Base-by-base conservation (phyloP, 768 basidiomycete species). In the Favolaschia claudopus region DNA sequence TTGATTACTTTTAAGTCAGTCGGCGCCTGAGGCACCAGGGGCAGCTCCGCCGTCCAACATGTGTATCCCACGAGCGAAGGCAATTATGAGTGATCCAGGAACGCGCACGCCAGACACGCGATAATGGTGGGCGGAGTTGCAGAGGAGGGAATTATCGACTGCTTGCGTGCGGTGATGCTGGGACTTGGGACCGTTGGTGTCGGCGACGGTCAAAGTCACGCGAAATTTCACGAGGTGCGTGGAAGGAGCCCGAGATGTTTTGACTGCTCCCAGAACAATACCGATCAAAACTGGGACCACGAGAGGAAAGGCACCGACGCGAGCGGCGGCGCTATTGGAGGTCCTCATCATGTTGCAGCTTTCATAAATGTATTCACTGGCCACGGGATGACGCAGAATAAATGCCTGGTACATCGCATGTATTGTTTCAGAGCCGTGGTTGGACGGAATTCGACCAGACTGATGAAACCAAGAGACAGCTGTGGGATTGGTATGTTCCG, bases 91-190 rank as follows among this genome's bases (percentile, higher is more conserved):
- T 92, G 88, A 73, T 99, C 99, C 13, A 96, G 78, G 70, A 96
- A 99, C 1, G 96, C 98, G 70, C 97, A 99, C 1, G 87, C 88
- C 1, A 88, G 83, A 72, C 96, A 99, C 13, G 89, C 74, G 40
- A 91, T 78, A 31, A 81, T 70, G 2, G 73, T 72, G 15, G 70
- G 58, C 58, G 62, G 64, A 81, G 62, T n/a, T 79, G 77, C 20
- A 83, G 74, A 4, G 79, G 79, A 17, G 72, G 53, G 40, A 52
- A 9, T 9, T 61, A 25, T n/a, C n/a, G n/a, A 77, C 20, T 47
- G 60, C 33, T 54, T 43, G 58, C 74, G 25, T 76, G 74, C 28
- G 79, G 71, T 29, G 78, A 78, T 38, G 78, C 70, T 4, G 77
- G 77, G 27, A 73, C 67, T 43, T 65, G 75, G 68, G 64, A 39